phyloP scores from a whole-genome alignment of 352 stramenopile species.

The Phytophthora capsici region DNA sequence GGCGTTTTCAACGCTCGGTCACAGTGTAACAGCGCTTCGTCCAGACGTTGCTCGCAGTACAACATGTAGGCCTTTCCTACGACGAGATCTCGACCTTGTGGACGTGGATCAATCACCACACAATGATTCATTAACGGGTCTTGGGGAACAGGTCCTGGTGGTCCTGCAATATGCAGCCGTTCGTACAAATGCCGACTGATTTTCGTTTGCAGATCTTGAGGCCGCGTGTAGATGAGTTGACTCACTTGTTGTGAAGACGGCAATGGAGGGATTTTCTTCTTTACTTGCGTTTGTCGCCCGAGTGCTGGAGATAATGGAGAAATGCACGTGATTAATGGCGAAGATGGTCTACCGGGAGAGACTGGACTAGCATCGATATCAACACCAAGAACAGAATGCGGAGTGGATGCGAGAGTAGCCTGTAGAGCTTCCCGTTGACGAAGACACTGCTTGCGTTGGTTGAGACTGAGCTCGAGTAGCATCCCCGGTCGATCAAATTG shows the following conservation, averaged over 20 bases:
- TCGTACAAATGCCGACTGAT: constrained; percentile 72
- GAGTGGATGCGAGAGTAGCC: constrained; percentile 40
- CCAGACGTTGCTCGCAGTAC: constrained; percentile 62
- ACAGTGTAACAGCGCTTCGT: constrained; percentile 62
- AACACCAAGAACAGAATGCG: constrained; percentile 70
- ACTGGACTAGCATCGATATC: constrained; percentile 34
- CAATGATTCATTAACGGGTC: constrained; percentile 74
- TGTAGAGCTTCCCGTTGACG: constrained; percentile 53
- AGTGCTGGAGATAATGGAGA: constrained; percentile 12
- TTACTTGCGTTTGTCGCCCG: constrained; percentile 10
- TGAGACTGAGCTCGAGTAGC: constrained; percentile 72
- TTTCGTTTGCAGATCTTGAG: constrained; percentile 69
- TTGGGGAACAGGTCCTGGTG: constrained; percentile 54
- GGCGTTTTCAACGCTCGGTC: constrained; percentile 59
- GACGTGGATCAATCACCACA: constrained; percentile 61
- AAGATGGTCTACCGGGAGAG: constrained; percentile 16
- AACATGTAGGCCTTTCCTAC: constrained; percentile 63
- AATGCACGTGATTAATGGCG: constrained; percentile 14
- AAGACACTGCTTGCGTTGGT: constrained; percentile 69
- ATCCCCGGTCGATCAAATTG: constrained; percentile 69
- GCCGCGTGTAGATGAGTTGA: constrained; percentile 64
- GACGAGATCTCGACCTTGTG: constrained; percentile 47
- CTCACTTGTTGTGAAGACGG: constrained; percentile 68
- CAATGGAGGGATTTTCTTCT: constrained; percentile 57
- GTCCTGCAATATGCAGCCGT: constrained; percentile 42